phyloP scores from a whole-genome alignment of 176 grass and related monocot species.

The Bothriochloa decipiens region DNA sequence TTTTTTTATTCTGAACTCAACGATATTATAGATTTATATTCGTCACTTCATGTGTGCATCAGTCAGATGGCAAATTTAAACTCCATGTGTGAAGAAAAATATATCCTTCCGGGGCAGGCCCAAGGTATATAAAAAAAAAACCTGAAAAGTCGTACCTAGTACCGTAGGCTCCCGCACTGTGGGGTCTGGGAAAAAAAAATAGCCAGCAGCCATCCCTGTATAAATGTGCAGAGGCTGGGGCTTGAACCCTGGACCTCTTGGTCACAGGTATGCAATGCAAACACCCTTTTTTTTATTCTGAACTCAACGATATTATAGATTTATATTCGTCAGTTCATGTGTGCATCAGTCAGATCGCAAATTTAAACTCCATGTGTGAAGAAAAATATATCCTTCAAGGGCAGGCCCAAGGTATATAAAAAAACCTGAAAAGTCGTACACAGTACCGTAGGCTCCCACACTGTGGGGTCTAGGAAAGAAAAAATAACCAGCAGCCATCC shows the following conservation, averaged over 20 bases:
- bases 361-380: neutral
- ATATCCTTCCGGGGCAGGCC: conserved; percentile 1
- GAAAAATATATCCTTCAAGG: conserved; percentile 21
- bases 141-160: no score
- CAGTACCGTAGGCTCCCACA: no score
- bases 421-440: no score
- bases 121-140: neutral
- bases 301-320: neutral
- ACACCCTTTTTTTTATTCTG: neutral
- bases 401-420: neutral
- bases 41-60: conserved; percentile 29
- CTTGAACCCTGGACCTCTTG: no score
- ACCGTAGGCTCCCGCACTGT: no score
- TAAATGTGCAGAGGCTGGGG: no score
- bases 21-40: neutral
- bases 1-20: neutral
- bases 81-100: conserved; percentile 16
- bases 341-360: conserved; percentile 17
- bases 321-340: conserved; percentile 28
- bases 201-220: no score
- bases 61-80: conserved; percentile 16
- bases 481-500: no score
- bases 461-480: no score
- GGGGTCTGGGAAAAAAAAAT: no score
- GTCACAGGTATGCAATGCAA: conserved; percentile 17